These are phyloP conservation scores for Edaphochlamys debaryana DNA, from an alignment of 139 green algal species.

Conservation along the genomic window DNA sequence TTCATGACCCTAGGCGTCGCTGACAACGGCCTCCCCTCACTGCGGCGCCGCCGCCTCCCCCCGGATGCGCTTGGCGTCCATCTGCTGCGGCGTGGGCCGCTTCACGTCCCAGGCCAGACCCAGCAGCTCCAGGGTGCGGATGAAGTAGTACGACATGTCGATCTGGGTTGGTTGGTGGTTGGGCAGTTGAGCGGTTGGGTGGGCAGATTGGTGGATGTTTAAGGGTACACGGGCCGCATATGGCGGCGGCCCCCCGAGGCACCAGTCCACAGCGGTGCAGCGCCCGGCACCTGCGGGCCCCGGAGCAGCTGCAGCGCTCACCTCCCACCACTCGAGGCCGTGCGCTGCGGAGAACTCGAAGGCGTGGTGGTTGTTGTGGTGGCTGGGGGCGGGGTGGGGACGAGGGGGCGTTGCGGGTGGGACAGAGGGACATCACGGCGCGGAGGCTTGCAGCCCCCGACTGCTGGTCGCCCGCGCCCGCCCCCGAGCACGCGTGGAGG, in stretches of 20 bases:
- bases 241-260: not conserved
- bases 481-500: too few species aligned
- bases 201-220: not conserved
- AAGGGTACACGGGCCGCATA: not conserved
- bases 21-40: too few species aligned
- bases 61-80: slow-evolving; percentile 10
- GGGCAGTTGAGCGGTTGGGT: not conserved
- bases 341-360: slow-evolving; percentile 78
- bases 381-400: not conserved
- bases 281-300: too few species aligned
- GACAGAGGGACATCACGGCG: not conserved
- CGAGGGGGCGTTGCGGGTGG: not conserved
- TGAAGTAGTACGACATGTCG: slow-evolving; percentile 84
- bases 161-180: slow-evolving; percentile 54
- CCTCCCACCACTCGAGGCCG: slow-evolving; percentile 80
- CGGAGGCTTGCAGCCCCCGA: too few species aligned
- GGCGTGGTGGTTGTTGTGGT: slow-evolving; percentile 91
- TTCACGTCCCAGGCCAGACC: slow-evolving; percentile 50
- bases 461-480: too few species aligned
- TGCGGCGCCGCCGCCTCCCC: too few species aligned
- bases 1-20: too few species aligned
- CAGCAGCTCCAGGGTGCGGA: slow-evolving; percentile 50
- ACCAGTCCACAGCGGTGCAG: too few species aligned
- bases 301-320: too few species aligned
- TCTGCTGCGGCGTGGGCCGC: slow-evolving; percentile 22